phyloP scores from a whole-genome alignment of 805 yeast species.

The Brettanomyces nanus region DNA sequence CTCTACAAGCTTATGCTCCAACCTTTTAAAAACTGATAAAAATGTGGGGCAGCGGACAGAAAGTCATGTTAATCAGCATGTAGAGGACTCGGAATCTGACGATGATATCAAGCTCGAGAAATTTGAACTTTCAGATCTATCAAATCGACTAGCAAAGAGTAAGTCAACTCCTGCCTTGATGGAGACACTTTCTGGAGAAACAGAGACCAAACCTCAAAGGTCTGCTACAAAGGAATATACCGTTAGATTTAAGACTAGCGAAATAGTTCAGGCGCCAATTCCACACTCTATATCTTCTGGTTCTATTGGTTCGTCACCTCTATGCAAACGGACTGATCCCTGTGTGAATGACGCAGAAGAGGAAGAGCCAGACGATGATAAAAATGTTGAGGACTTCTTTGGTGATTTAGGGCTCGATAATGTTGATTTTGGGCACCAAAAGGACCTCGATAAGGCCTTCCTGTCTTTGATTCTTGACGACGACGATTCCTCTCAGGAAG shows the following conservation, averaged over 20 bases:
- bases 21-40: too few species aligned
- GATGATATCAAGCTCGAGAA: constrained; percentile 11
- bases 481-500: neutral
- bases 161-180: neutral
- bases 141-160: neutral
- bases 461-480: neutral
- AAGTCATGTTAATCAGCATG: too few species aligned
- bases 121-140: constrained; percentile 11
- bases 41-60: too few species aligned
- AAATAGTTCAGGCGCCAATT: neutral
- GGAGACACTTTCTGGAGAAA: neutral
- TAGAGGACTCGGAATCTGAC: neutral
- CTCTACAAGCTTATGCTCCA: too few species aligned
- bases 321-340: neutral
- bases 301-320: neutral
- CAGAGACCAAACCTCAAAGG: neutral
- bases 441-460: neutral
- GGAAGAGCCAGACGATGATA: neutral
- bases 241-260: neutral
- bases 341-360: neutral
- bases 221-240: neutral
- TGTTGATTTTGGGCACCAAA: neutral
- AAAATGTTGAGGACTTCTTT: neutral
- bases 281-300: too few species aligned
- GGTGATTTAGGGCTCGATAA: neutral